Conservation (phyloP, 306 rosid species). For the Vigna radiata region DNA sequence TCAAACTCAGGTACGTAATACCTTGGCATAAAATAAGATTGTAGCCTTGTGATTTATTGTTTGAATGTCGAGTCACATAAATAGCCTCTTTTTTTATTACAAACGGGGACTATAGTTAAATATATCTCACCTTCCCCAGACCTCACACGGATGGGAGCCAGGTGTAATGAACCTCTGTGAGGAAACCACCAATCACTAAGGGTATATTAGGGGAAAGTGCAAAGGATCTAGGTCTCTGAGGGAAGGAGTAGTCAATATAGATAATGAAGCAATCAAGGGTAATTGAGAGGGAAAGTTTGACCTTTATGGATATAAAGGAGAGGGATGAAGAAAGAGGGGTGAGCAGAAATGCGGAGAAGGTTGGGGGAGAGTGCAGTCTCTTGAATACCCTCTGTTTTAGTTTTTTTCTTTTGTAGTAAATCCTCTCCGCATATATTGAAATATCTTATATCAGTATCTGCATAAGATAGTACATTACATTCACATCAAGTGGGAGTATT, state of each 20-base stretch:
- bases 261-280: slow-evolving; percentile 1
- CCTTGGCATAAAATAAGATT: background rate
- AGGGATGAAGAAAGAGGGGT: background rate
- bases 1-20: too few relatives aligned
- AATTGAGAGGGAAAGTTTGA: background rate
- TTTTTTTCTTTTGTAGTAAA: background rate
- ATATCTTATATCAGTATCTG: background rate
- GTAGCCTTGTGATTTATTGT: background rate
- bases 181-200: background rate
- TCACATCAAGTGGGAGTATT: background rate
- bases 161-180: background rate
- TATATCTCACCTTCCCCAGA: background rate
- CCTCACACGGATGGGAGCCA: background rate
- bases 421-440: background rate
- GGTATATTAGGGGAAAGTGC: background rate
- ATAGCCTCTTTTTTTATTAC: background rate
- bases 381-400: background rate
- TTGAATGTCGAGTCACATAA: background rate
- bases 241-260: background rate
- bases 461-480: background rate
- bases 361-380: background rate
- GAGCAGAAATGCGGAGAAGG: background rate
- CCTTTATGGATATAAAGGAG: background rate
- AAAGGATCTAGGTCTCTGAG: background rate
- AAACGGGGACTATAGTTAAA: background rate